Evolutionary conservation across 345 rosid genomes (phyloP), one percentile per base, ranked within the genome.

Genomic region (Eutrema japonicum): DNA sequence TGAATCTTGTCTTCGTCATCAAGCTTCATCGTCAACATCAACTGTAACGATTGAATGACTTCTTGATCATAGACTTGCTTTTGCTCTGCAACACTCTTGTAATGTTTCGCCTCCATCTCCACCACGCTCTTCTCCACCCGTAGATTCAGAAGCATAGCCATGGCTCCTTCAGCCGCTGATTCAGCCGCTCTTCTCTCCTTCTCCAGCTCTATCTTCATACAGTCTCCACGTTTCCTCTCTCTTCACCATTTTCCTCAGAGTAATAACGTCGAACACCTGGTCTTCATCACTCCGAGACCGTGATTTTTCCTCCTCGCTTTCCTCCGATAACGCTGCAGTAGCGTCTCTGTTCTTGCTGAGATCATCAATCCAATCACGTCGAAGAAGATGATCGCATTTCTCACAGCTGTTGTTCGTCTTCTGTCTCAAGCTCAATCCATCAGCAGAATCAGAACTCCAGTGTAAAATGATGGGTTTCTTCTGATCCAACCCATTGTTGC

Each of bases 61-160:
- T 85, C 70, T 64, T 78, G 74, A 51, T 88, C 88, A 48, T 79
- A 80, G 5, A 77, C 77, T 58, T 81, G 84, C 71, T 81, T 85
- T 77, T 91, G 86, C 75, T 84, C 87, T 1, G 90, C 85, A 36
- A 85, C 38, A 58, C 88, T 79, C 36, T 80, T 82, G 71, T 69
- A 83, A 26, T 83, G 97, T 42, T 68, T 91, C 40, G 93, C 87
- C 16, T 81, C 87, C 30, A 91, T 84, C 80, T 87, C 89, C 45
- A 77, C 42, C 3, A 65, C 68, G 69, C 88, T 86, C 65, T 88
- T 91, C 84, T 88, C 88, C 18, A 74, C 82, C 78, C 89, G 90
- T 46, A 94, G 91, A 72, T 89, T 82, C 58, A 87, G 50, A 59
- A 94, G 86, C 98, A 91, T 85, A 22, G 91, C 83, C 96, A 94